Evolutionary conservation across 2,329 filamentous ascomycete genomes (phyloP), one percentile per base, ranked within the genome.

Genomic region (Trichoderma afroharzianum): DNA sequence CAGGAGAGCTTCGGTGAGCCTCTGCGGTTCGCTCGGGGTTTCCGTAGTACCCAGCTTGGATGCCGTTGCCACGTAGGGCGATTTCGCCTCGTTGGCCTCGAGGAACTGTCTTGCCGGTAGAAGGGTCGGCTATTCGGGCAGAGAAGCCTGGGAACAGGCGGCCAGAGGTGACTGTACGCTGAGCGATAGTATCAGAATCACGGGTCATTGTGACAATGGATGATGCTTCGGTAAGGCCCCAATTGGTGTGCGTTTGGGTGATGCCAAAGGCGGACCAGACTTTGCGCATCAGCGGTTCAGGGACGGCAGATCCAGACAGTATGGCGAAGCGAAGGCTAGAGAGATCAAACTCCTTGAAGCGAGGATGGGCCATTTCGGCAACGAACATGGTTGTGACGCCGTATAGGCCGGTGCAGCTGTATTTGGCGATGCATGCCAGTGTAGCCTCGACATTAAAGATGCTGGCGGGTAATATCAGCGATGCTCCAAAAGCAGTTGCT

Each of bases 341-440:
- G 33, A 59, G 66, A 28, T 68, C 57, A 28, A 15, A 47, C 4
- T 59, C 36, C 4, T 18, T 28, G 9, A 59, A 57, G 28, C 53
- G 30, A 5, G 36, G 33, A 18, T 59, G 66, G 1, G 66, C 53
- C 66, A 68, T 68, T 15, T 68, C 66, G 14, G 68, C 68, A 14
- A 63, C 68, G 12, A 70, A 70, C 68, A 70, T 70, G 1, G 68
- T 70, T 7, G 68, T 61, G 1, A 70, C 68, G 28, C 68, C 68
- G 58, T 70, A 62, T n/a, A 70, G 36, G 8, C 58, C 43, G 8
- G 68, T 70, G 28, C 55, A 62, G 30, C 58, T 43, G 33, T 70
- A 61, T 3, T 63, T 50, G 26, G 58, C 36, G n/a, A 70, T 70
- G 28, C 57, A 70, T 6, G 43, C 32, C 1, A 70, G 9, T 28